Conservation (phyloP, 2,329 filamentous ascomycete species). For the Aplosporella prunicola region DNA sequence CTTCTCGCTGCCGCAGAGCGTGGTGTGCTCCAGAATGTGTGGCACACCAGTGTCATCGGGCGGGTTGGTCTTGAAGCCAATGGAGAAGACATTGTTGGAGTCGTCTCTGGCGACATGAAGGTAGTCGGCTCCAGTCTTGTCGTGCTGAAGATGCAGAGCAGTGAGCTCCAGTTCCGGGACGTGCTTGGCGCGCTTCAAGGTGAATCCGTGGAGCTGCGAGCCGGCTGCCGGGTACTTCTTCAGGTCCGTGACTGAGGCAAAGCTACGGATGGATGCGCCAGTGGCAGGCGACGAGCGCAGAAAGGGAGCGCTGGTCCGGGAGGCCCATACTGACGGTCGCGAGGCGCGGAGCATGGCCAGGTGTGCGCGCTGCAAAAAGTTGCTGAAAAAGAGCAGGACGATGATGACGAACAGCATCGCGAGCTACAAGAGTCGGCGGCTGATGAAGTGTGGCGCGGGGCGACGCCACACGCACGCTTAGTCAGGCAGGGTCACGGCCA, state of each 20-base stretch:
- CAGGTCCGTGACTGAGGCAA: constrained; percentile 65
- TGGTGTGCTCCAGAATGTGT: constrained; percentile 96
- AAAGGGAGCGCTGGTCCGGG: constrained; percentile 13
- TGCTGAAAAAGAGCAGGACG: constrained; percentile 4
- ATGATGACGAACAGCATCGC: constrained; percentile 6
- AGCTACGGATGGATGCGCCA: constrained; percentile 21
- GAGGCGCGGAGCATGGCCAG: constrained; percentile 27
- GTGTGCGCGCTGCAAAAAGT: not conserved
- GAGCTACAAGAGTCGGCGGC: too few species aligned
- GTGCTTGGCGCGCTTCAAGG: constrained; percentile 76
- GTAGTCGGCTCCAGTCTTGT: constrained; percentile 93
- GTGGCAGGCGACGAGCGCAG: constrained; percentile 12
- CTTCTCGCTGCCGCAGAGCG: constrained; percentile 90
- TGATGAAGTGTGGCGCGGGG: too few species aligned
- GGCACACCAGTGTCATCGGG: constrained; percentile 93
- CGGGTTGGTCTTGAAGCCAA: constrained; percentile 98
- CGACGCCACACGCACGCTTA: too few species aligned
- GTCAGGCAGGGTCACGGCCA: too few species aligned
- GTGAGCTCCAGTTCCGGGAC: constrained; percentile 91
- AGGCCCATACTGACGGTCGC: constrained; percentile 20
- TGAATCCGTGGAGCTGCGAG: constrained; percentile 88
- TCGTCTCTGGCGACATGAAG: constrained; percentile 91
- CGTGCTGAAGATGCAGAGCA: constrained; percentile 80
- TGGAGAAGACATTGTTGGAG: constrained; percentile 98
- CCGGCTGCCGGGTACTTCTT: constrained; percentile 68